Evolutionary conservation across 805 yeast genomes (phyloP).

Genomic region (Clavispora fructus): DNA sequence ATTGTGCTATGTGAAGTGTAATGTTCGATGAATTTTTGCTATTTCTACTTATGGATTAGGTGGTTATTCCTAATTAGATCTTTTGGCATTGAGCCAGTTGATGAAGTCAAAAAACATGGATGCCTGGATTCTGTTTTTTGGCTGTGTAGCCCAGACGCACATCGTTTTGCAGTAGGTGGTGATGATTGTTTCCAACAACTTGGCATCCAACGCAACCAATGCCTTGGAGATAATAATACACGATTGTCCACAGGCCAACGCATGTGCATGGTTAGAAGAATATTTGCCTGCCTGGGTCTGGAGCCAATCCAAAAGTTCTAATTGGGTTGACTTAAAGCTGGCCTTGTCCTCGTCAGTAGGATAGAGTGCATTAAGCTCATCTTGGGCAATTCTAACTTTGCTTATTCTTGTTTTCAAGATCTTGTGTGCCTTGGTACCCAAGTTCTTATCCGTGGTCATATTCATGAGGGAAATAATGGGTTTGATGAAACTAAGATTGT

Average conservation of each 20-base stretch:
- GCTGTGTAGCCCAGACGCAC: constrained; percentile 54
- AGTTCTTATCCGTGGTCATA: constrained; percentile 60
- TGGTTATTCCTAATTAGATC: neutral
- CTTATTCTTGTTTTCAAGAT: constrained; percentile 57
- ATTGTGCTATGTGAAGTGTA: no score
- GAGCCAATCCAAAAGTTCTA: constrained; percentile 31
- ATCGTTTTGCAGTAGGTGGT: constrained; percentile 53
- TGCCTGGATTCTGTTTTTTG: constrained; percentile 44
- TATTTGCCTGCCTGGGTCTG: constrained; percentile 41
- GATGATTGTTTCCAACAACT: constrained; percentile 39
- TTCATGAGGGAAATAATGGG: constrained; percentile 60
- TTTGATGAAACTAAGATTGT: constrained; percentile 40
- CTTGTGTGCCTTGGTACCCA: constrained; percentile 75
- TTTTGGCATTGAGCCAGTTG: constrained; percentile 55
- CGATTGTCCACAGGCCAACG: constrained; percentile 57
- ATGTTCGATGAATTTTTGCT: no score
- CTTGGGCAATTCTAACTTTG: constrained; percentile 36
- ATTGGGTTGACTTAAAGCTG: constrained; percentile 16
- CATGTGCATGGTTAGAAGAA: constrained; percentile 44
- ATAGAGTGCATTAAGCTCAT: constrained; percentile 15
- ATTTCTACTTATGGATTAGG: no score
- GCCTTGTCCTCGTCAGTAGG: constrained; percentile 12
- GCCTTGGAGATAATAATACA: constrained; percentile 64
- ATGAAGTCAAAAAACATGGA: constrained; percentile 69
- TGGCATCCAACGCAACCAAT: constrained; percentile 32